A percentile compares a stretch with the other conserved stretches of the same genome.
Evolutionary conservation across 148 eudicot genomes (phyloP).

Genomic region (Arbutus unedo): DNA sequence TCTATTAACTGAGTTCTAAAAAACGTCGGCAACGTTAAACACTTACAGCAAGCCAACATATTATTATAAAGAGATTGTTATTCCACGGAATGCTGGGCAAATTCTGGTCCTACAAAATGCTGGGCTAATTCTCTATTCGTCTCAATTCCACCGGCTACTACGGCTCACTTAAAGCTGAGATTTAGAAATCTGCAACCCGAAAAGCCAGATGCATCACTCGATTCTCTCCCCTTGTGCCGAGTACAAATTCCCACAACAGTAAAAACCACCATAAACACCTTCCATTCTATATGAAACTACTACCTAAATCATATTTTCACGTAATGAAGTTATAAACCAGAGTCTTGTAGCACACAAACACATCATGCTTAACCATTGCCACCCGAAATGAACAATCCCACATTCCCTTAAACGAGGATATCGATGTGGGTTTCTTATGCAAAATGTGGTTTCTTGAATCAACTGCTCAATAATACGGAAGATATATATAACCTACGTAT

Average conservation of each 20-base stretch:
- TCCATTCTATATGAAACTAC: constrained; percentile 1
- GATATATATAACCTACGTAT: neutral
- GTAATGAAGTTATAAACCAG: too few relatives aligned
- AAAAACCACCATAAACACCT: neutral
- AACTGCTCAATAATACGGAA: neutral
- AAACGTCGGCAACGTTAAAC: too few relatives aligned
- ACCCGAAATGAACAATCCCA: neutral
- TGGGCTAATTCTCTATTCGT: too few relatives aligned
- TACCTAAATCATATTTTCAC: neutral
- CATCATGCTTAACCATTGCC: neutral
- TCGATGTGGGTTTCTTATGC: neutral
- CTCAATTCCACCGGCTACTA: neutral
- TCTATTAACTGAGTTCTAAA: too few relatives aligned
- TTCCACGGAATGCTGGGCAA: too few relatives aligned
- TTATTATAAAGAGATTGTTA: too few relatives aligned
- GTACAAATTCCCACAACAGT: neutral
- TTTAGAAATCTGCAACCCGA: neutral
- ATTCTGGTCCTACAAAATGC: too few relatives aligned
- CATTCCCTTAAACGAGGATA: neutral
- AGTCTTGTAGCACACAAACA: neutral
- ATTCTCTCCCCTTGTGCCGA: neutral
- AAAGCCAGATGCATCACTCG: neutral
- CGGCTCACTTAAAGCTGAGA: neutral
- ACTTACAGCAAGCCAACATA: too few relatives aligned
- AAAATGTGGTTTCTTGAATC: neutral